Conservation (phyloP, 306 rosid genomes). For the Prunus davidiana region DNA sequence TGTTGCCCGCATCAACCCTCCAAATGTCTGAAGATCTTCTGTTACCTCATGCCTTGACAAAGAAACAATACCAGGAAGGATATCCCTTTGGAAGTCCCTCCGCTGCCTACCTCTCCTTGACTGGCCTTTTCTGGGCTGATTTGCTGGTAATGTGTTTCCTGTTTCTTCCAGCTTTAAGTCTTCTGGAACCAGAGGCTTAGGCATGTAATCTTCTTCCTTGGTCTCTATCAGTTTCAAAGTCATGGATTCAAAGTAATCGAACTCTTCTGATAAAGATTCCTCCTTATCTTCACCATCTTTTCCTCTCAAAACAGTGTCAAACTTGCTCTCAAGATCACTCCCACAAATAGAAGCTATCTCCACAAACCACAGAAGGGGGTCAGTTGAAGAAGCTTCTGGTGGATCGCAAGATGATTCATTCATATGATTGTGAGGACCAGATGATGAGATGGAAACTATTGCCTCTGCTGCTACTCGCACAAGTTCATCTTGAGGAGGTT, state of each 20-base stretch:
- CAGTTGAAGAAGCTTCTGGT: conserved; percentile 38
- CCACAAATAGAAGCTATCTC: conserved; percentile 56
- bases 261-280: conserved; percentile 39
- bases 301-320: conserved; percentile 23
- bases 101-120: conserved; percentile 91
- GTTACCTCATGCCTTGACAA: conserved; percentile 94
- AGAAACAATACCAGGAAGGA: conserved; percentile 86
- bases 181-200: conserved; percentile 79
- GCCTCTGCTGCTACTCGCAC: conserved; percentile 71
- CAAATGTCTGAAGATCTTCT: conserved; percentile 94
- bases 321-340: conserved; percentile 39
- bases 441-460: conserved; percentile 66
- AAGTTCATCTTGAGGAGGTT: conserved; percentile 49
- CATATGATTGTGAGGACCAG: conserved; percentile 24
- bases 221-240: conserved; percentile 61
- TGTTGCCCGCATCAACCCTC: conserved; percentile 85
- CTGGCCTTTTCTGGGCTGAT: conserved; percentile 70
- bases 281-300: conserved; percentile 32
- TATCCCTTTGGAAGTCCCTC: conserved; percentile 96
- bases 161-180: conserved; percentile 62
- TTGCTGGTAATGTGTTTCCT: conserved; percentile 43
- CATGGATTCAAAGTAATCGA: conserved; percentile 78
- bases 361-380: conserved; percentile 70
- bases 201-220: conserved; percentile 92
- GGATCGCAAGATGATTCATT: conserved; percentile 33